A percentile compares a stretch with the other conserved stretches of the same genome.
Conservation (phyloP, 2,329 filamentous ascomycete genomes). For the Zymoseptoria tritici region DNA sequence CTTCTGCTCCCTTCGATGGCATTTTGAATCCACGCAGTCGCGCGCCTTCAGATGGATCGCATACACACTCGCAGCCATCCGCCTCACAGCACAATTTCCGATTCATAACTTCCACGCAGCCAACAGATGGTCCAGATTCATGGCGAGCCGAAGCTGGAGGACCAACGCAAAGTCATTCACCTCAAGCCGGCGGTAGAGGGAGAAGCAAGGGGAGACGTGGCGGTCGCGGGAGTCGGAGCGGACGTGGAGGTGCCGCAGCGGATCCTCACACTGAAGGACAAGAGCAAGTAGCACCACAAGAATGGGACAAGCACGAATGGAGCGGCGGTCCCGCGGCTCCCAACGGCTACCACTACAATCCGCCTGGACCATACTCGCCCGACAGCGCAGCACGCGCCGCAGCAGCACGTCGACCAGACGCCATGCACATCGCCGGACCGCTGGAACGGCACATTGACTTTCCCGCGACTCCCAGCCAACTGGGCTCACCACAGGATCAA, state of each 20-base stretch:
- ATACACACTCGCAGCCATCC: conserved; percentile 20
- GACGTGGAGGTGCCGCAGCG: conserved; percentile 31
- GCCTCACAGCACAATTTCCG: conserved; percentile 21
- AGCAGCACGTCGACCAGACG: conserved; percentile 1
- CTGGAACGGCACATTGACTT: conserved; percentile 17
- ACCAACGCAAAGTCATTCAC: neutral
- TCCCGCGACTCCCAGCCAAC: conserved; percentile 18
- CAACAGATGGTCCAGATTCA: conserved; percentile 23
- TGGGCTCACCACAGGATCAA: conserved; percentile 9
- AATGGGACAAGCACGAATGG: conserved; percentile 36
- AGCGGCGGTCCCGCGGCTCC: conserved; percentile 30
- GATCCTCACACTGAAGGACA: conserved; percentile 12
- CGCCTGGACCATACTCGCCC: conserved; percentile 10
- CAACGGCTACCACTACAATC: conserved; percentile 27
- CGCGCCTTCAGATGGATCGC: conserved; percentile 26
- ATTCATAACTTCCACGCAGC: conserved; percentile 28
- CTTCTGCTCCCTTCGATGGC: conserved; percentile 7
- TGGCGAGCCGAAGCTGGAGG: conserved; percentile 22
- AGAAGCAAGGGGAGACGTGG: conserved; percentile 28
- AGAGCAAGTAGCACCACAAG: conserved; percentile 30
- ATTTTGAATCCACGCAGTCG: conserved; percentile 23
- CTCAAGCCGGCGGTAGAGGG: conserved; percentile 16
- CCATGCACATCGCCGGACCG: conserved; percentile 6
- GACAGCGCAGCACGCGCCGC: conserved; percentile 4
- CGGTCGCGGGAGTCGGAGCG: conserved; percentile 31